Base-by-base conservation (phyloP, 164 flowering plant species). In the Warburgia ugandensis region DNA sequence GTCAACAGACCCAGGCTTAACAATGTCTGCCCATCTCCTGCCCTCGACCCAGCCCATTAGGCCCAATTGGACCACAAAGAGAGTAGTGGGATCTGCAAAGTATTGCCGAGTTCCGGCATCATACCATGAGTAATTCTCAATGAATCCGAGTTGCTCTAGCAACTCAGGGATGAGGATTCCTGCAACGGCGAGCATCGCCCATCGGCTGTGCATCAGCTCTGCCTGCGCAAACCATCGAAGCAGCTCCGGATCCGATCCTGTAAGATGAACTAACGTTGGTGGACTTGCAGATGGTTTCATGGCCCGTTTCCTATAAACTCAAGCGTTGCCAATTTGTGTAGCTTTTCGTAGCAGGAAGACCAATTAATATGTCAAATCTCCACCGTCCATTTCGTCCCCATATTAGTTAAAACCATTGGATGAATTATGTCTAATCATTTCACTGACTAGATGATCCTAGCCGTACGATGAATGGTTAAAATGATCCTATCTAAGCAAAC, bases 1-100 rank as follows among this genome's bases (percentile, higher is more conserved):
- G 51, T 81, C 84, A 0, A 86, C 96, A 2, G 78, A 58, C 0
- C 97, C 96, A 2, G 95, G 95, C 1, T 77, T 80, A 11, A 82
- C 16, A 17, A 77, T 36, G 48, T 90, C 95, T 27, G 88, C 91
- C 97, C 95, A 90, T 68, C 95, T 69, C 49, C 94, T 68, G 0
- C 89, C 94, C 64, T 90, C 97, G 0, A 65, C 97, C 94, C 94
- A 90, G 0, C 85, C 94, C 89, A 90, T 82, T 52, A 90, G 59
- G 23, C 51, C 72, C 53, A 90, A 14, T 54, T 90, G 89, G 27
- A 76, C 80, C 14, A 82, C 57, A 20, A 86, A 79, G 29, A 90
- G 62, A 25, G 97, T 86, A 6, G 74, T 69, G 9, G 80, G 61
- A 58, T 82, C 94, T 2, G 97, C 69, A 41, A 84, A 90, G 74